Evolutionary conservation across 2,329 filamentous ascomycete species (phyloP), one percentile per base, ranked within the genome.

Genomic region (Scedosporium aurantiacum): DNA sequence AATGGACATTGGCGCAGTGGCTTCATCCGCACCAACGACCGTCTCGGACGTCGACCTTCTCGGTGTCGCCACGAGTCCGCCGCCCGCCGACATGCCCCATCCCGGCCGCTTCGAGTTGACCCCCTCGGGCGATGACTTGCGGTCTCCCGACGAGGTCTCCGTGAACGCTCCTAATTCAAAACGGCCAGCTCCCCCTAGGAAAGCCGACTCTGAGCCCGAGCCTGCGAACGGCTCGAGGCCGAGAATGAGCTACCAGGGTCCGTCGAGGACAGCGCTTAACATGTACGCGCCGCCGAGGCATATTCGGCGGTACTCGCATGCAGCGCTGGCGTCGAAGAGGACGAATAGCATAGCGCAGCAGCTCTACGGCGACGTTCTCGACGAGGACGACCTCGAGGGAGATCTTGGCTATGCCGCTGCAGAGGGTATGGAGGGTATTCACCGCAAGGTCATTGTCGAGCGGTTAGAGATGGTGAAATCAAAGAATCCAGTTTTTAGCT

Each of bases 361-460:
- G 61, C 72, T 84, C 62, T 79, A 82, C 65, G 75, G 75, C 4
- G 70, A 76, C 75, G 60, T 80, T 60, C 82, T 86, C 64, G 67
- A 84, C 63, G 82, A 86, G 63, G 84, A 86, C 58, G 89, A 95
- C 67, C 79, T 91, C 6, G 92, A 96, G 68, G 94, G 94, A 0
- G 94, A 99, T 73, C 76, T 99, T 28, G 94, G 94, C 8, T 99
- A 96, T 74, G 91, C 92, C 10, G 93, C 92, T 1, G 94, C 94
- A 0, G 90, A 93, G 72, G 94, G 91, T 27, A 91, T 96, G 84
- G 94, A 97, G 74, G 90, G 90, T 12, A 90, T 91, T 69, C 86
- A 89, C 71, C 84, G 92, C 68, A 96, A 94, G 74, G 94, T 99
- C 57, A 97, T 99, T 78, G 92, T 99, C 57, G 94, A 99, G 79